Base-by-base conservation (phyloP, 352 stramenopile genomes). In the Pythium rhizo-oryzae region DNA sequence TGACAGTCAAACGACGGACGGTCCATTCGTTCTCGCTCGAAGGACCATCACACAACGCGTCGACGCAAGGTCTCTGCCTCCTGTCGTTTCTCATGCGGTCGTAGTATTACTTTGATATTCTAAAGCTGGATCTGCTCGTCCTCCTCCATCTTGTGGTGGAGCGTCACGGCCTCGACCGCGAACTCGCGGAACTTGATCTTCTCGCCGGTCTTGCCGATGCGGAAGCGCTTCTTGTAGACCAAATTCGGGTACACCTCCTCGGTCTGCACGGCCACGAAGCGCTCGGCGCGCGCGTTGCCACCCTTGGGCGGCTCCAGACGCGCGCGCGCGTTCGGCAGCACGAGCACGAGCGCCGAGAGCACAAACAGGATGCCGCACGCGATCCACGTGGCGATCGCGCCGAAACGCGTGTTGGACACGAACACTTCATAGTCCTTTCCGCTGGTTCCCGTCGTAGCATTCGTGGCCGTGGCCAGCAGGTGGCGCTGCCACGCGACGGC, bases 241-340 rank as follows among this genome's bases (percentile, higher is more conserved):
- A 89, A 46, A 39, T 90, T 77, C 0, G 83, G 83, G 44, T 91
- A 91, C 64, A 86, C 60, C 58, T 91, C 81, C 61, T 91, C 83
- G 8, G 83, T 91, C 46, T 90, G 72, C 50, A 91, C 87, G 64
- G 89, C 77, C 25, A 91, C 79, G 46, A 90, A 91, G 59, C 89
- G 79, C 8, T 54, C 49, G 81, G 79, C 0, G 79, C 83, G 11
- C 81, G 78, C 5, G 83, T 91, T 46, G 81, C 49, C 49, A 7
- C 49, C 49, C 23, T 54, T 90, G 62, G 89, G 80, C 18, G 83
- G 81, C 4, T 71, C 80, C 39, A 89, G 59, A 46, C 84, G 84
- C 19, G 89, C 81, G 23, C 83, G 79, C 4, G 74, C 51, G 16
- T 80, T 87, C 1, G 83, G 83, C 16, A 85, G 46, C 35, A 76